Evolutionary conservation across 495 filamentous ascomycete genomes (phyloP).

Genomic region (Cryomyces antarcticus): DNA sequence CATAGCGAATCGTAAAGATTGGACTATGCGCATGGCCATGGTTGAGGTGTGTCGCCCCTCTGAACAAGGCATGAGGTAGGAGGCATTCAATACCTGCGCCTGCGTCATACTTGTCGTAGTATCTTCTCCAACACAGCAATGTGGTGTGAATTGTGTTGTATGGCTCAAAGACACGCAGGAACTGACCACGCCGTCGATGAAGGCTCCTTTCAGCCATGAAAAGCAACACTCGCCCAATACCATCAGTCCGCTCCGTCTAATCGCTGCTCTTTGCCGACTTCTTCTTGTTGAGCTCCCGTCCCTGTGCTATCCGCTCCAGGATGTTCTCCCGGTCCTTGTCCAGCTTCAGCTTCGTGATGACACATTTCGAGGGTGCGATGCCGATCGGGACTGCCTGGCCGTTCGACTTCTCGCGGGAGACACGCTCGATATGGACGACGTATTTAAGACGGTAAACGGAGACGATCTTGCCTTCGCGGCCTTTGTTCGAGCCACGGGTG

Average conservation of each 20-base stretch:
- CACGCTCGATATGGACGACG: constrained; percentile 77
- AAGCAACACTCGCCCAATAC: constrained; percentile 1
- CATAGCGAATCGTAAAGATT: neutral
- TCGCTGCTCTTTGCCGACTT: constrained; percentile 34
- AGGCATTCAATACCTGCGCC: neutral
- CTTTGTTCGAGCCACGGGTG: constrained; percentile 77
- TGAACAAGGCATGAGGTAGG: neutral
- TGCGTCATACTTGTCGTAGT: neutral
- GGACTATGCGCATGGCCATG: neutral
- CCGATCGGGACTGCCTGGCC: constrained; percentile 77
- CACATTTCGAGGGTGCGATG: constrained; percentile 79
- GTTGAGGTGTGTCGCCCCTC: neutral
- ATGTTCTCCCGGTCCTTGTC: constrained; percentile 96
- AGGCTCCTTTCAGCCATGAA: constrained; percentile 9
- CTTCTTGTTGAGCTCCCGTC: constrained; percentile 36
- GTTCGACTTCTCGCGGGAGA: constrained; percentile 83
- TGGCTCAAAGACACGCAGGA: neutral
- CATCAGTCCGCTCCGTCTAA: constrained; percentile 1
- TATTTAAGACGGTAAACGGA: constrained; percentile 90
- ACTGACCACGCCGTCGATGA: neutral
- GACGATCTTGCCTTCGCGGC: constrained; percentile 85
- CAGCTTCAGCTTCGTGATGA: constrained; percentile 93
- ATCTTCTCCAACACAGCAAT: neutral
- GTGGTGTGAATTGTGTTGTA: neutral
- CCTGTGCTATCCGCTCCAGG: constrained; percentile 61